Evolutionary conservation across 495 filamentous ascomycete genomes (phyloP).

Genomic region (Bathelium albidoporum): DNA sequence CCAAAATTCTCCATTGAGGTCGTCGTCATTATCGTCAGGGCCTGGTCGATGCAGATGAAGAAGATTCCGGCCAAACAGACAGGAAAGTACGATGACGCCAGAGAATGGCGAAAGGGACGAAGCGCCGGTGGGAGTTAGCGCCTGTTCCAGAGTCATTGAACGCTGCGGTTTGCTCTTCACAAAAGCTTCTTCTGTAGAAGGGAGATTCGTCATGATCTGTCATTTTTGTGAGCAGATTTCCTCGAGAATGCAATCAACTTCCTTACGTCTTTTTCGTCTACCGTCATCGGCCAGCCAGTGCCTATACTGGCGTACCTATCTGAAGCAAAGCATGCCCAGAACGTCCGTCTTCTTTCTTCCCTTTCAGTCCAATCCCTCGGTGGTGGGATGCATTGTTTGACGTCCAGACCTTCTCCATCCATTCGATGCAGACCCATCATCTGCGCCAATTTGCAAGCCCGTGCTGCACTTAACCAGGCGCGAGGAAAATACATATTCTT

Average conservation of each 20-base stretch:
- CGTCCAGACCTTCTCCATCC: conserved; percentile 77
- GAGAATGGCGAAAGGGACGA: conserved; percentile 66
- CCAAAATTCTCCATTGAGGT: conserved; percentile 94
- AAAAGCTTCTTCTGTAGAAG: conserved; percentile 78
- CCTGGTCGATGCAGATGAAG: conserved; percentile 88
- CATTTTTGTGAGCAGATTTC: not conserved
- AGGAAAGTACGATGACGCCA: conserved; percentile 73
- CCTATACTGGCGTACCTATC: conserved; percentile 95
- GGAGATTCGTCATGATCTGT: conserved; percentile 74
- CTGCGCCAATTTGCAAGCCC: conserved; percentile 61
- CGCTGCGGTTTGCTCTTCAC: conserved; percentile 63
- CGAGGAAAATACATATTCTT: conserved; percentile 96
- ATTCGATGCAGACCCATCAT: conserved; percentile 93
- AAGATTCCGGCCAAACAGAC: conserved; percentile 88
- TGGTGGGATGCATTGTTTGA: conserved; percentile 80
- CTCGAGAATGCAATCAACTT: not conserved
- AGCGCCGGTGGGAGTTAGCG: conserved; percentile 61
- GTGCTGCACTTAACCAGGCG: conserved; percentile 86
- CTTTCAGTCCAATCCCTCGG: conserved; percentile 86
- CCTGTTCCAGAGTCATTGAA: conserved; percentile 57
- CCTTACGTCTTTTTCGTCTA: conserved; percentile 81
- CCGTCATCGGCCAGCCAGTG: conserved; percentile 90
- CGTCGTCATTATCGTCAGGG: conserved; percentile 68
- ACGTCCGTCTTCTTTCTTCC: conserved; percentile 84
- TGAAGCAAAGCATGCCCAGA: conserved; percentile 85